Base-by-base conservation (phyloP, 2,329 filamentous ascomycete species). In the Penicillium thymicola region DNA sequence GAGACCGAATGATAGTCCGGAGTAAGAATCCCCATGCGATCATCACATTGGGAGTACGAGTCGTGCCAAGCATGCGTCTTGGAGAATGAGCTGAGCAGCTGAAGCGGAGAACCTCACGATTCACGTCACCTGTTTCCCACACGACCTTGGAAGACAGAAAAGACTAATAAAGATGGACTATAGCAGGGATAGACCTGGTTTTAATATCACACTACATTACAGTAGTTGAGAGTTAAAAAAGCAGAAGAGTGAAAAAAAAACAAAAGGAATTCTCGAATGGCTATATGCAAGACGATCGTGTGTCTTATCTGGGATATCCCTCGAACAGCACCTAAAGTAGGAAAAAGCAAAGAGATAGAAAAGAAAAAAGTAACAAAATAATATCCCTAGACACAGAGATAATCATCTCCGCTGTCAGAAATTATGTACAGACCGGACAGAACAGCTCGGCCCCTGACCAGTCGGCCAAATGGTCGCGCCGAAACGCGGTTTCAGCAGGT, bases 341-440 rank as follows among this genome's bases (percentile, higher is more conserved):
- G 14, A 36, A 51, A 51, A 51, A 44, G 30, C 21, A 51, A 45
- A 25, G 16, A 44, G 30, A 27, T 43, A 18, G 30, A 14, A 34
- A 44, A 43, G 18, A 45, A n/a, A 48, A 48, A 36, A 32, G 14
- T 32, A n/a, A 50, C 27, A 44, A 51, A 30, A 28, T 16, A 36
- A 52, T 46, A 30, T n/a, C 32, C 32, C 50, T 27, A 38, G 45
- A 50, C 46, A 46, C 16, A 42, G n/a, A 47, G 55, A 51, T 40
- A n/a, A 45, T 42, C 40, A 16, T 34, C 30, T 8, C 42, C 37
- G 16, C 10, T 18, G 6, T 28, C 16, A 4, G 6, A 38, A 53
- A 42, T 58, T 74, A 75, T 74, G 62, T 75, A 74, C 75, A 76
- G 55, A 61, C 59, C 49, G 70, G 68, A 65, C 75, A 77, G 45